A percentile compares a stretch with the other conserved stretches of the same genome.
phyloP scores from a whole-genome alignment of 306 rosid species.

The Fragaria ananassa region DNA sequence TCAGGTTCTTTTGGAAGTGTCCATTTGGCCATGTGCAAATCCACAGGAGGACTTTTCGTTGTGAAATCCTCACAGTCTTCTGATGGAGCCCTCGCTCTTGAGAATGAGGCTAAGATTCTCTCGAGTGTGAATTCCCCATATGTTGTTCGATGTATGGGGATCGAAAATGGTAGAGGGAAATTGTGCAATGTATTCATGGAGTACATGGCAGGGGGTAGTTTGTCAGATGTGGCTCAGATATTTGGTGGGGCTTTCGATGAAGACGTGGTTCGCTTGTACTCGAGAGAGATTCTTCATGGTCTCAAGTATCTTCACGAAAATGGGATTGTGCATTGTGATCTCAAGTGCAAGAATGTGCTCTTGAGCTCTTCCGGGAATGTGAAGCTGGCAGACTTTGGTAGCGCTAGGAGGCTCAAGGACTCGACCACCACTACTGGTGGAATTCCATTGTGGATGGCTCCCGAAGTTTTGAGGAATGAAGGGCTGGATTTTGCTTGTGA shows the following conservation, averaged over 20 bases:
- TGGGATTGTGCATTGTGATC: conserved; percentile 55
- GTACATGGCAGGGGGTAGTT: conserved; percentile 62
- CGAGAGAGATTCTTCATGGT: conserved; percentile 50
- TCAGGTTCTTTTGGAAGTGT: conserved; percentile 59
- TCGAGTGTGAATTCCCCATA: conserved; percentile 34
- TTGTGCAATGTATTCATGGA: conserved; percentile 50
- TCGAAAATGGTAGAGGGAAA: conserved; percentile 28
- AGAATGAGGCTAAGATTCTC: conserved; percentile 47
- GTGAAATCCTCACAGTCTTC: conserved; percentile 45
- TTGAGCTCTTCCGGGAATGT: conserved; percentile 50
- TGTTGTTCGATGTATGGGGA: conserved; percentile 44
- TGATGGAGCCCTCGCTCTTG: conserved; percentile 32
- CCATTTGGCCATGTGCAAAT: conserved; percentile 56
- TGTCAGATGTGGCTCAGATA: conserved; percentile 45
- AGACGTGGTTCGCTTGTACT: conserved; percentile 49
- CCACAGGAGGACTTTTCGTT: conserved; percentile 51
- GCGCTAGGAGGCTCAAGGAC: conserved; percentile 39
- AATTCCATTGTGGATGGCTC: conserved; percentile 78
- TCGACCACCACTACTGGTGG: conserved; percentile 27
- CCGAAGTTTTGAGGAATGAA: conserved; percentile 56
- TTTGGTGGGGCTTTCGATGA: conserved; percentile 61
- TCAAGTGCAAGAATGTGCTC: conserved; percentile 67
- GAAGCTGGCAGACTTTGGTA: conserved; percentile 65
- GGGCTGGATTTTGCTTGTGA: conserved; percentile 38
- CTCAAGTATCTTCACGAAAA: conserved; percentile 41